Evolutionary conservation across 345 rosid species (phyloP).

Genomic region (Theobroma cacao): DNA sequence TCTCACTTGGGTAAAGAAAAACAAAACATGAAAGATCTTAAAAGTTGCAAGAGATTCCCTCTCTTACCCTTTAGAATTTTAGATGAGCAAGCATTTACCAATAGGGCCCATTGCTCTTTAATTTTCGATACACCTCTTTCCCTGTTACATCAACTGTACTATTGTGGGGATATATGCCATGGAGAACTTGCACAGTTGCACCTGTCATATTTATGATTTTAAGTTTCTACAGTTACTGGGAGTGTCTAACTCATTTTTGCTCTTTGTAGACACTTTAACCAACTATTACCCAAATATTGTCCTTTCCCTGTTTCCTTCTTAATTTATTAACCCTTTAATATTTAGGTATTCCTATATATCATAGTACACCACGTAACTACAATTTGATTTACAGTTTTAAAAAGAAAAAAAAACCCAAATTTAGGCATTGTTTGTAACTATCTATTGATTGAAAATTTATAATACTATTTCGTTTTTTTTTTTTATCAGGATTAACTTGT

Average conservation of each 20-base stretch:
- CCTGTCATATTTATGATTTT: conserved; percentile 14
- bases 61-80: neutral
- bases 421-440: neutral
- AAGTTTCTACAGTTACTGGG: neutral
- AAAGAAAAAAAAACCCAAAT: neutral
- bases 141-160: neutral
- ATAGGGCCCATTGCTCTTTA: conserved; percentile 10
- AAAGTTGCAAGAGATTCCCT: neutral
- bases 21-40: neutral
- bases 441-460: neutral
- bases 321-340: neutral
- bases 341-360: neutral
- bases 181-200: neutral
- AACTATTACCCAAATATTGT: neutral
- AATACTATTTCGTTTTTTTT: neutral
- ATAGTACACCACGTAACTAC: neutral
- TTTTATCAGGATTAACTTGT: neutral
- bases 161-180: neutral
- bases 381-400: neutral
- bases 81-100: conserved; percentile 3
- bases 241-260: neutral
- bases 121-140: neutral
- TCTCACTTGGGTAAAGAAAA: neutral
- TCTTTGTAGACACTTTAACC: neutral
- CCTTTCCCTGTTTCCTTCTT: neutral